Evolutionary conservation across 1,284 basidiomycete species (phyloP).

Genomic region (Sporisorium graminicola): DNA sequence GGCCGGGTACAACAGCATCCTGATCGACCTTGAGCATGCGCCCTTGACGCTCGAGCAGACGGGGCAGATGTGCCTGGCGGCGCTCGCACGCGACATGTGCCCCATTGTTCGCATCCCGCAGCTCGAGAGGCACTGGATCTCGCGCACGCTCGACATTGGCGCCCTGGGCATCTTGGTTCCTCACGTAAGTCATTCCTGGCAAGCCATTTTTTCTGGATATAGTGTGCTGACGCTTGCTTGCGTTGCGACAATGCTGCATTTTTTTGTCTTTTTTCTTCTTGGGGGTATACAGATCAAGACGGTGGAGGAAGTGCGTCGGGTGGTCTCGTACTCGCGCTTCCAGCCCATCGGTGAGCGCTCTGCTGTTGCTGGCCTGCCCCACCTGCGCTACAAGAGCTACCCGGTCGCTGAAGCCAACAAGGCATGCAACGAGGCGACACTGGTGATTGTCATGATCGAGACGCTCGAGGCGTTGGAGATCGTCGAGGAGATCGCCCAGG

Average conservation of each 20-base stretch:
- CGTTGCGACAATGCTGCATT: background rate
- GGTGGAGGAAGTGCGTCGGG: conserved; percentile 5
- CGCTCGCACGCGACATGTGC: conserved; percentile 8
- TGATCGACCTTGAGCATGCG: conserved; percentile 7
- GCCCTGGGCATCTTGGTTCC: conserved; percentile 13
- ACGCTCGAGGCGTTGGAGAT: conserved; percentile 6
- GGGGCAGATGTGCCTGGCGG: conserved; percentile 5
- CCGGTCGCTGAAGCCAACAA: conserved; percentile 5
- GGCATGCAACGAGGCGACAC: conserved; percentile 9
- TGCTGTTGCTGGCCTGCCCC: background rate
- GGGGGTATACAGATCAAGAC: conserved; percentile 12
- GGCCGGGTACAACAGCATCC: conserved; percentile 8
- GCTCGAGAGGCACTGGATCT: conserved; percentile 11
- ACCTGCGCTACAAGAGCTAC: conserved; percentile 4
- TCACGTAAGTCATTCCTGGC: conserved; percentile 1
- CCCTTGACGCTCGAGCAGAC: conserved; percentile 9
- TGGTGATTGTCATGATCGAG: conserved; percentile 14
- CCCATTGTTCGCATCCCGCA: conserved; percentile 6
- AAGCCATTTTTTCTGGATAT: background rate
- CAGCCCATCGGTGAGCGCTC: conserved; percentile 8
- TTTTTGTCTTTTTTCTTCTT: too few species aligned
- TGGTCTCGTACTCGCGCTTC: conserved; percentile 8
- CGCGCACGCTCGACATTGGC: conserved; percentile 3
- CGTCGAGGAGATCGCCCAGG: conserved; percentile 8
- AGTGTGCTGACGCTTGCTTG: background rate